phyloP scores from a whole-genome alignment of 1,139 yeast genomes.

The Yamadazyma dushanensis region DNA sequence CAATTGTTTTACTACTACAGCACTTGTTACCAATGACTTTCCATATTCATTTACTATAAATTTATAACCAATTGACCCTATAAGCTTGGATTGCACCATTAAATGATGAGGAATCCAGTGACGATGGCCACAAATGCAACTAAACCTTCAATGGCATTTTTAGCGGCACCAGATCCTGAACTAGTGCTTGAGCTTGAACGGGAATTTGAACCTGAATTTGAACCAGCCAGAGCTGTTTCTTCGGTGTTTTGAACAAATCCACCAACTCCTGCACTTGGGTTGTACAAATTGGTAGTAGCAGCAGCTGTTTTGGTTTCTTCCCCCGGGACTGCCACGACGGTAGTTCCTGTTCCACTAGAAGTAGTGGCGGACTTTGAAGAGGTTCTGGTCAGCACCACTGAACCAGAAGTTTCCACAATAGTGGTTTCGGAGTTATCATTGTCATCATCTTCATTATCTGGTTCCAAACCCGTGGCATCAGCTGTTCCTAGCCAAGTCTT shows the following conservation, averaged over 20 bases:
- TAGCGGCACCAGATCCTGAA: constrained; percentile 7
- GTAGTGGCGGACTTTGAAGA: constrained; percentile 6
- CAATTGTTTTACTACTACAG: not conserved
- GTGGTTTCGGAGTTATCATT: constrained; percentile 14
- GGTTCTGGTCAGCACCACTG: constrained; percentile 14
- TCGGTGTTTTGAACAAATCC: constrained; percentile 38
- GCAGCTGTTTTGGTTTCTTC: constrained; percentile 10
- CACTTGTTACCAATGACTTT: not conserved
- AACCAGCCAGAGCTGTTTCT: constrained; percentile 11
- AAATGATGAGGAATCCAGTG: constrained; percentile 19
- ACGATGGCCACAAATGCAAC: constrained; percentile 21
- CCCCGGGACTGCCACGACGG: constrained; percentile 10
- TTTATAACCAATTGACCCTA: not conserved
- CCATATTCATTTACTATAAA: not conserved
- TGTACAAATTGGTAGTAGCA: constrained; percentile 7
- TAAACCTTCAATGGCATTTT: constrained; percentile 10
- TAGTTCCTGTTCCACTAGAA: constrained; percentile 2
- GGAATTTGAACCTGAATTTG: constrained; percentile 6
- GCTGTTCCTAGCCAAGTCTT: constrained; percentile 57
- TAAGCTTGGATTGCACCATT: not conserved
- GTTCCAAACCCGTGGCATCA: constrained; percentile 67
- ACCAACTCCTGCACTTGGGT: constrained; percentile 27
- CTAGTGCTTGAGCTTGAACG: constrained; percentile 3
- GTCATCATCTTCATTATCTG: constrained; percentile 34
- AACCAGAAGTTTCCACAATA: constrained; percentile 15